A percentile compares a stretch with the other conserved stretches of the same genome.
phyloP scores from a whole-genome alignment of 2,329 filamentous ascomycete species.

The Rhytidhysteron rufulum region DNA sequence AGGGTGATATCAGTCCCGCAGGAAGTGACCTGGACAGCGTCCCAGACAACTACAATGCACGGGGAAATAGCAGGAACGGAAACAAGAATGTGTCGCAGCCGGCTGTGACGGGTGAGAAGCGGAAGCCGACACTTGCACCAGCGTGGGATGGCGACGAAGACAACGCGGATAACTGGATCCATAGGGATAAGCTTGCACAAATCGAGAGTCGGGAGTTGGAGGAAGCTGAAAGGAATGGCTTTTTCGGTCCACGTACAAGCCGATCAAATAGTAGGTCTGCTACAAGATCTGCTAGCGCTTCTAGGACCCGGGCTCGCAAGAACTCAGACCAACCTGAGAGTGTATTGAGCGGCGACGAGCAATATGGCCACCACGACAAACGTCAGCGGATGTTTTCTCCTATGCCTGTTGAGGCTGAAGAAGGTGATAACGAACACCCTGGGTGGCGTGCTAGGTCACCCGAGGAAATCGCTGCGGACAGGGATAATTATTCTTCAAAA shows the following conservation, averaged over 20 bases:
- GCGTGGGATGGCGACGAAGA: slow-evolving; percentile 23
- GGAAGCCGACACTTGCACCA: slow-evolving; percentile 20
- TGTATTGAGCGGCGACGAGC: slow-evolving; percentile 22
- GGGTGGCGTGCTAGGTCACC: slow-evolving; percentile 71
- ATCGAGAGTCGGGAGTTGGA: slow-evolving; percentile 80
- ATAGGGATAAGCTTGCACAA: slow-evolving; percentile 75
- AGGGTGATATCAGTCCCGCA: slow-evolving; percentile 39
- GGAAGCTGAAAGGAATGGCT: slow-evolving; percentile 72
- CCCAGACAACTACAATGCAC: slow-evolving; percentile 41
- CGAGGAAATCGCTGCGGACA: slow-evolving; percentile 67
- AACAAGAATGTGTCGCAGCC: slow-evolving; percentile 9
- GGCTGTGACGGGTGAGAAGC: slow-evolving; percentile 14
- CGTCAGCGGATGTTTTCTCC: slow-evolving; percentile 30
- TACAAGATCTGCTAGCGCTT: slow-evolving; percentile 8
- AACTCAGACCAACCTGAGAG: slow-evolving; percentile 27
- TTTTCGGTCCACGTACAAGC: slow-evolving; percentile 50
- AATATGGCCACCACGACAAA: slow-evolving; percentile 13
- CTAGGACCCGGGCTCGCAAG: slow-evolving; percentile 25
- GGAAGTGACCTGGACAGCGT: slow-evolving; percentile 46
- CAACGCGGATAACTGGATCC: slow-evolving; percentile 76
- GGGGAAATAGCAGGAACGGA: slow-evolving; percentile 12
- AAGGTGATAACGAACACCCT: slow-evolving; percentile 38
- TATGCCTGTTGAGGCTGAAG: slow-evolving; percentile 39
- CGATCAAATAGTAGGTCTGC: slow-evolving; percentile 34
- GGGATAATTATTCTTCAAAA: slow-evolving; percentile 42